Evolutionary conservation across 176 grass and related monocot genomes (phyloP).

Genomic region (Carex scoparia): DNA sequence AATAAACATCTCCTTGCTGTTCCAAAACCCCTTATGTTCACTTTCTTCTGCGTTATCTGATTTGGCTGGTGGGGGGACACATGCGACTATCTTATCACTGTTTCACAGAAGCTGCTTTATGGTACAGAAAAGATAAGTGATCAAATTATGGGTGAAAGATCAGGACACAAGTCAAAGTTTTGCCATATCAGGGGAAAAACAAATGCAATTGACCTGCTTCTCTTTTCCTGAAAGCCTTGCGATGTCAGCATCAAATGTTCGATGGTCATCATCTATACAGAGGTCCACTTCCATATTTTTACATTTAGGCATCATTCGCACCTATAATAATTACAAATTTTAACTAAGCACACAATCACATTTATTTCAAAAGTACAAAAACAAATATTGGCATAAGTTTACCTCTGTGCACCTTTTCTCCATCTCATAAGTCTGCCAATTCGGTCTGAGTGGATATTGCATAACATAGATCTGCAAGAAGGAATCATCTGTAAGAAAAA

Average conservation of each 20-base stretch:
- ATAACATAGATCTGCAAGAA: slow-evolving; percentile 45
- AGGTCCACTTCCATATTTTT: slow-evolving; percentile 80
- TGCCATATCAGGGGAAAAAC: neutral
- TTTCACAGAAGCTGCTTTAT: no score
- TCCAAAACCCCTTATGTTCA: no score
- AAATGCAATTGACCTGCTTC: slow-evolving; percentile 46
- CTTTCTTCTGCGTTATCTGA: no score
- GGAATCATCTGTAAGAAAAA: neutral
- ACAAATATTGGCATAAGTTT: neutral
- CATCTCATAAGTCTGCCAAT: slow-evolving; percentile 79
- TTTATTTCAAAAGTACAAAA: neutral
- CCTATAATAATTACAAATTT: slow-evolving; percentile 35
- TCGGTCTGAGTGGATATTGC: slow-evolving; percentile 85
- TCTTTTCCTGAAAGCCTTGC: slow-evolving; percentile 30
- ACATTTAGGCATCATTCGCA: slow-evolving; percentile 60
- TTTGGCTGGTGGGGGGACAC: no score
- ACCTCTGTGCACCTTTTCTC: slow-evolving; percentile 76
- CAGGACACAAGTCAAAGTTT: slow-evolving; percentile 7
- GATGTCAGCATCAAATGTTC: slow-evolving; percentile 66
- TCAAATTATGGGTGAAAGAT: neutral
- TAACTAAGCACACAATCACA: neutral
- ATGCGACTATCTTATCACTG: no score
- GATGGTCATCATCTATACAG: slow-evolving; percentile 39
- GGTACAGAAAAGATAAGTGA: neutral
- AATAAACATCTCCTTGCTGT: neutral